These are phyloP conservation scores for Massariosphaeria phaeospora DNA, from an alignment of 495 filamentous ascomycete species.

Conservation along the genomic window DNA sequence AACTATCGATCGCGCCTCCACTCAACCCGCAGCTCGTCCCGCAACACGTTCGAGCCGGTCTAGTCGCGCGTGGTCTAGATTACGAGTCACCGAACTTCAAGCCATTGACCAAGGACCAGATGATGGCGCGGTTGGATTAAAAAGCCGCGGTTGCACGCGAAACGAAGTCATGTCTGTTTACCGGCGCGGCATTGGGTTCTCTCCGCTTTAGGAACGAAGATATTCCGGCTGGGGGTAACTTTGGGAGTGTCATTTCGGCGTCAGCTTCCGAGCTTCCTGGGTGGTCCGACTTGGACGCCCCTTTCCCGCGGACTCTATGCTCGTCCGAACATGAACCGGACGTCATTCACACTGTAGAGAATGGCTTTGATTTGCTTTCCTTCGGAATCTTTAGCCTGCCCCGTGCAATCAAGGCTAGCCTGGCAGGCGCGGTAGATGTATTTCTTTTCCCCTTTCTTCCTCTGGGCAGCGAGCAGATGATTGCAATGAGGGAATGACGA, in stretches of 20 bases:
- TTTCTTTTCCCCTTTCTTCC: conserved; percentile 24
- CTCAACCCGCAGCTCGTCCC: conserved; percentile 87
- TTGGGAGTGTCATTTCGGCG: conserved; percentile 31
- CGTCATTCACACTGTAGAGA: conserved; percentile 24
- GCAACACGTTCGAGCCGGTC: conserved; percentile 65
- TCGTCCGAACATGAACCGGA: conserved; percentile 30
- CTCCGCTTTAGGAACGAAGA: conserved; percentile 14
- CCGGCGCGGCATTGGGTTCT: conserved; percentile 23
- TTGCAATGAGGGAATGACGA: conserved; percentile 17
- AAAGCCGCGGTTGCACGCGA: conserved; percentile 29
- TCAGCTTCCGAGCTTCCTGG: conserved; percentile 27
- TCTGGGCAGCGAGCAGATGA: conserved; percentile 16
- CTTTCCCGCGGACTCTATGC: conserved; percentile 22
- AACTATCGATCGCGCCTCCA: conserved; percentile 87
- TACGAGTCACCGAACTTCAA: conserved; percentile 76
- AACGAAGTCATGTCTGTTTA: conserved; percentile 27
- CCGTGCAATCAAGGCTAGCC: conserved; percentile 5
- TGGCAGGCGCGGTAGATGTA: conserved; percentile 28
- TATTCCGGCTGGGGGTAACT: conserved; percentile 4
- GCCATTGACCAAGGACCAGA: conserved; percentile 84
- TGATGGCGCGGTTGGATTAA: conserved; percentile 98
- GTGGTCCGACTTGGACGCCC: conserved; percentile 26
- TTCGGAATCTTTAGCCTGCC: conserved; percentile 18
- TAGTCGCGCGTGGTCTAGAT: conserved; percentile 76
- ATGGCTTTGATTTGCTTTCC: conserved; percentile 30